Evolutionary conservation across 805 yeast genomes (phyloP).

Genomic region (Candida gorgasii): DNA sequence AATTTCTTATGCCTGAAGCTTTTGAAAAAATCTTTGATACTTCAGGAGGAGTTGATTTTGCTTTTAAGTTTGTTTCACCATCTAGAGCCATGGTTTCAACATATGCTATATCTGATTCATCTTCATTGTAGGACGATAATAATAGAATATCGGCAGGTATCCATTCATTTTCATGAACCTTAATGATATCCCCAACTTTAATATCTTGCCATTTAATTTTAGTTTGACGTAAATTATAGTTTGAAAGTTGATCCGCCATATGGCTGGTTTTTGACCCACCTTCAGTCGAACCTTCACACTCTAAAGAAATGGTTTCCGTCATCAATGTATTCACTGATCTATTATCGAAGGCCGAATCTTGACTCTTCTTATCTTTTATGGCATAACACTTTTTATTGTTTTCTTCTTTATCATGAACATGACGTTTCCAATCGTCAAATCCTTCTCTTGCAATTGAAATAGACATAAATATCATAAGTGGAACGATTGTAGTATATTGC

Average conservation of each 20-base stretch:
- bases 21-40: slow-evolving; percentile 52
- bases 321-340: slow-evolving; percentile 39
- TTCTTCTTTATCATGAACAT: slow-evolving; percentile 80
- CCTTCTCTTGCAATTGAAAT: slow-evolving; percentile 93
- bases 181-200: slow-evolving; percentile 83
- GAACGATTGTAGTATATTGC: slow-evolving; percentile 88
- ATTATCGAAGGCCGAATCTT: slow-evolving; percentile 30
- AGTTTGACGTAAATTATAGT: slow-evolving; percentile 35
- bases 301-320: slow-evolving; percentile 35
- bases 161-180: slow-evolving; percentile 80
- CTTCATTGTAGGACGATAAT: slow-evolving; percentile 57
- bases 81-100: slow-evolving; percentile 97
- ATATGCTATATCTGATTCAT: slow-evolving; percentile 62
- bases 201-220: slow-evolving; percentile 67
- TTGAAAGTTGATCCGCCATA: slow-evolving; percentile 20
- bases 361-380: slow-evolving; percentile 32
- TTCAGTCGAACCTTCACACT: not conserved
- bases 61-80: slow-evolving; percentile 92
- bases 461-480: slow-evolving; percentile 79
- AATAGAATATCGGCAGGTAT: slow-evolving; percentile 89
- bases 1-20: slow-evolving; percentile 50
- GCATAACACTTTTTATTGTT: slow-evolving; percentile 50
- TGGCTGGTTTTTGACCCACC: slow-evolving; percentile 7
- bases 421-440: slow-evolving; percentile 88
- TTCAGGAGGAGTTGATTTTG: slow-evolving; percentile 66